phyloP scores from a whole-genome alignment of 2,329 filamentous ascomycete species.

The Stagonosporopsis chrysanthemi region DNA sequence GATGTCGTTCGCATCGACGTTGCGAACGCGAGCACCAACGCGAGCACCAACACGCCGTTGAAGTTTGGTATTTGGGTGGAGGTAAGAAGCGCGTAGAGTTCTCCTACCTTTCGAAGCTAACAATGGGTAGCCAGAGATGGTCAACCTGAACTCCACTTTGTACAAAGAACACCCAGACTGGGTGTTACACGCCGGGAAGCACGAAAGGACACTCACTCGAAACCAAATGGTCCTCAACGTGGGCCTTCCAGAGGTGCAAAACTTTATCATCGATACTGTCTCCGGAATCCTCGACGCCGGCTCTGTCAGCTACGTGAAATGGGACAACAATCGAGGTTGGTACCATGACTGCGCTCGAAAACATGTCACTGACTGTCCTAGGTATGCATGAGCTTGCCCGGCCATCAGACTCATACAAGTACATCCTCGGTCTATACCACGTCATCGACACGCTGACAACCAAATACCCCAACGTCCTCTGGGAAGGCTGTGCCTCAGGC shows the following conservation, averaged over 20 bases:
- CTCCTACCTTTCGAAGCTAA: not conserved
- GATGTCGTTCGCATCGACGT: slow-evolving; percentile 60
- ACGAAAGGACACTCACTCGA: slow-evolving; percentile 64
- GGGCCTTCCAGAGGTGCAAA: slow-evolving; percentile 67
- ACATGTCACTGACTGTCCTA: not conserved
- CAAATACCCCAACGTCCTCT: slow-evolving; percentile 67
- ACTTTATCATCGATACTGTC: slow-evolving; percentile 66
- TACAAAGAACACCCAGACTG: slow-evolving; percentile 70
- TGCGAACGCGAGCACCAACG: slow-evolving; percentile 43
- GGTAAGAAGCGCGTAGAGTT: not conserved
- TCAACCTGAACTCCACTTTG: slow-evolving; percentile 67
- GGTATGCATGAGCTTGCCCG: slow-evolving; percentile 65
- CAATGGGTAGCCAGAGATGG: slow-evolving; percentile 65
- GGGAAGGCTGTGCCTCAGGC: slow-evolving; percentile 71
- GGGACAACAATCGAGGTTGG: slow-evolving; percentile 70
- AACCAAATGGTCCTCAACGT: slow-evolving; percentile 70
- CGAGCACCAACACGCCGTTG: slow-evolving; percentile 54
- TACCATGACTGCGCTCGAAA: too few relatives aligned
- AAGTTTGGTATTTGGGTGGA: slow-evolving; percentile 73
- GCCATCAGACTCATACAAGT: slow-evolving; percentile 63
- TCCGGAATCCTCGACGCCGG: slow-evolving; percentile 62
- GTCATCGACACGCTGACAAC: slow-evolving; percentile 68
- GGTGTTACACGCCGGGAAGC: slow-evolving; percentile 65
- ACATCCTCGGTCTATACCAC: slow-evolving; percentile 70
- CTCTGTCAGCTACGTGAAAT: slow-evolving; percentile 68